phyloP scores from a whole-genome alignment of 176 grass and related monocot genomes.

The Coix lacrymajobi region DNA sequence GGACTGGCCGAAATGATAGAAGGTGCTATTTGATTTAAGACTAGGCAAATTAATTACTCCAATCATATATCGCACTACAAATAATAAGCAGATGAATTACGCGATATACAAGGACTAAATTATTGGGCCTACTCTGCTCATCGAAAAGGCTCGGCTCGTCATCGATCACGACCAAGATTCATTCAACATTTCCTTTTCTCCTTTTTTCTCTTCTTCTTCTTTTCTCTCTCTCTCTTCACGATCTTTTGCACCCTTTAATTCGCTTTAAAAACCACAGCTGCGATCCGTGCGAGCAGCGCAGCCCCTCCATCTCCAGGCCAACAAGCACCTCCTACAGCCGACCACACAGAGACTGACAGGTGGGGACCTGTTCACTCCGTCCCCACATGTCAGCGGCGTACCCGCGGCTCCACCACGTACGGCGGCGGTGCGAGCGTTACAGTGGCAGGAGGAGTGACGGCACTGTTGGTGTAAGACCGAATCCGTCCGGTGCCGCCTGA shows the following conservation, averaged over 20 bases:
- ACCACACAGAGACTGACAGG: fast-evolving
- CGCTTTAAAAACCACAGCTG: neutral
- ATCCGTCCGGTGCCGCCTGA: neutral
- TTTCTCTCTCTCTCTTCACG: neutral
- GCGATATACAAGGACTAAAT: neutral
- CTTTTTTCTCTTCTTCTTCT: neutral
- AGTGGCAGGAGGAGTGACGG: neutral
- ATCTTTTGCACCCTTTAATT: slow-evolving; percentile 13
- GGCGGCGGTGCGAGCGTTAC: no score
- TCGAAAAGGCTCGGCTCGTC: neutral
- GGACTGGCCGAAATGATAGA: no score
- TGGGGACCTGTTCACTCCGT: fast-evolving
- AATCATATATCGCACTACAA: neutral
- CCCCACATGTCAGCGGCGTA: neutral
- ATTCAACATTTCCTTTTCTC: neutral
- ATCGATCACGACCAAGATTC: slow-evolving; percentile 1
- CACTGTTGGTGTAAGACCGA: neutral
- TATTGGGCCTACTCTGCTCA: neutral
- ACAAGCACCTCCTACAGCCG: fast-evolving
- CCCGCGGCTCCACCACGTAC: fast-evolving
- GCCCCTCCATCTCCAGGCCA: neutral
- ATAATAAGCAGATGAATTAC: neutral
- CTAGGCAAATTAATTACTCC: no score
- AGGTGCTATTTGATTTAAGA: no score
- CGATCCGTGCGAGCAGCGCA: neutral